Percentiles rank a stretch among this genome's conserved stretches.
phyloP scores from a whole-genome alignment of 805 yeast species.

The Candida pseudofarinosa region DNA sequence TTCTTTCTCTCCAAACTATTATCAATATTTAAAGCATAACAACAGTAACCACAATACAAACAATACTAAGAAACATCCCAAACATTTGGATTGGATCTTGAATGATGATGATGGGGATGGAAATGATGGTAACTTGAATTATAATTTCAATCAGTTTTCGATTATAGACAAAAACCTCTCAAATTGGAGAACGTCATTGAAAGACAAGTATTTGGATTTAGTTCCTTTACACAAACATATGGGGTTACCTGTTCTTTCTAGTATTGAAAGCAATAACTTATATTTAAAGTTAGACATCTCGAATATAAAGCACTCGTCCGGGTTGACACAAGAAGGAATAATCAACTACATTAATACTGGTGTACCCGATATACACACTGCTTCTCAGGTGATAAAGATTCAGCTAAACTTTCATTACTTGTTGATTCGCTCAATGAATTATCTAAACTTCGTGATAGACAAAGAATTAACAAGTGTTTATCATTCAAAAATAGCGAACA shows the following conservation, averaged over 20 bases:
- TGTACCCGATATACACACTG: conserved; percentile 35
- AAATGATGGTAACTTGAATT: conserved; percentile 43
- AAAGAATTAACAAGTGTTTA: conserved; percentile 33
- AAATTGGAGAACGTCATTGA: conserved; percentile 38
- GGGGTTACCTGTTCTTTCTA: conserved; percentile 27
- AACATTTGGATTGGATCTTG: conserved; percentile 38
- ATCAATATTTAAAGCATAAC: conserved; percentile 35
- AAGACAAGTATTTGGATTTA: conserved; percentile 23
- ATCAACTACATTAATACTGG: conserved; percentile 26
- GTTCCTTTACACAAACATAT: conserved; percentile 24
- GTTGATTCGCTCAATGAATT: conserved; percentile 39
- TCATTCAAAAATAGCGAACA: conserved; percentile 31
- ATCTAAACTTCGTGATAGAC: conserved; percentile 40
- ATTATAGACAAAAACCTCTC: conserved; percentile 39
- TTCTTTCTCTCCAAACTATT: conserved; percentile 43
- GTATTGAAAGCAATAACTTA: conserved; percentile 20
- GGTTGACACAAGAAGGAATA: conserved; percentile 15
- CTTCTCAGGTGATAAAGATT: conserved; percentile 36
- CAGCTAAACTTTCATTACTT: conserved; percentile 43
- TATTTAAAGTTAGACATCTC: conserved; percentile 25
- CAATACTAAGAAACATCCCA: conserved; percentile 14
- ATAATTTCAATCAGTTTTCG: conserved; percentile 40
- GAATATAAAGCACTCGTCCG: conserved; percentile 14
- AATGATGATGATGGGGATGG: conserved; percentile 47
- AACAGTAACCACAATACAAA: conserved; percentile 17